Base-by-base conservation (phyloP, 164 flowering plant species). In the Vitis rotundifolia region DNA sequence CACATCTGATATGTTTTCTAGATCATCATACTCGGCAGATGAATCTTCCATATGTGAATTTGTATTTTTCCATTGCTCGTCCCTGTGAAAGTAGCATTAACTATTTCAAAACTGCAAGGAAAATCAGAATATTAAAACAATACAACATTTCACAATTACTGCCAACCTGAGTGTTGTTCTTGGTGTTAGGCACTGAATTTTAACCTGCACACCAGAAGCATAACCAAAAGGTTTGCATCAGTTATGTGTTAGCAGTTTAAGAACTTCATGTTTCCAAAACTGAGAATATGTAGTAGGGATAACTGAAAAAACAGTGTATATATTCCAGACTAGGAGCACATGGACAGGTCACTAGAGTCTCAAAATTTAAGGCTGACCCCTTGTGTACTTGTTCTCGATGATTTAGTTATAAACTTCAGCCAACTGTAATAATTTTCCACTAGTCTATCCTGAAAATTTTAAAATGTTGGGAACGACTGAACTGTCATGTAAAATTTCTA, bases 131-230 rank as follows among this genome's bases (percentile, higher is more conserved):
- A 8, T 16, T 18, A 11, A 53, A 37, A 8, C 63, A 58, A 11
- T n/a, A 57, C 2, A 12, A 37, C 54, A 8, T 28, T 31, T 55
- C 29, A 9, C 15, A 61, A 18, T 28, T 53, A 66, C 29, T 31
- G 16, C 78, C 68, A 60, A 85, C 86, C 87, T 78, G 64, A 67
- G 47, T 68, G 66, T 80, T 67, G 71, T 31, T 78, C 69, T 81
- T 77, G 87, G 87, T 59, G 85, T 78, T 26, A 81, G 80, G 76
- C 93, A 88, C 64, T 85, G 88, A 66, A 88, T 73, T 71, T 77
- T 84, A 56, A 88, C 79, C 93, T 88, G 84, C 62, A 75, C 73
- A 75, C 15, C 11, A 31, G 9, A 69, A 55, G 28, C 52, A 61
- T 13, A 64, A 49, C 12, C 29, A 44, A 26, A 57, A 15, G 14